Conservation (phyloP, 2,329 filamentous ascomycete genomes). For the Alternaria incomplexa region DNA sequence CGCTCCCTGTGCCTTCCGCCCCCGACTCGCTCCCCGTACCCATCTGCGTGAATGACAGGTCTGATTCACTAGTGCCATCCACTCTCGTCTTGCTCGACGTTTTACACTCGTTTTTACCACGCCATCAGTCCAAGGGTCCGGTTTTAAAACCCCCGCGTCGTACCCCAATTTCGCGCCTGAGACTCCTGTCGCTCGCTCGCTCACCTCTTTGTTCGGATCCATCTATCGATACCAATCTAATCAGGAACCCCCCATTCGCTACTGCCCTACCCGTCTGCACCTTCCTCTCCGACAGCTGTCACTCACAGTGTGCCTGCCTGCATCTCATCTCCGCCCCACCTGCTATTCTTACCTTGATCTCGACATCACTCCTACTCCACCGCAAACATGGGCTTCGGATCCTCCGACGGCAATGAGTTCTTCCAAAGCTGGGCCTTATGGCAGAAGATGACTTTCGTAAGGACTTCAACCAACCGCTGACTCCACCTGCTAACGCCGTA, state of each 20-base stretch:
- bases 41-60: constrained; percentile 6
- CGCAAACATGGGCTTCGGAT: constrained; percentile 28
- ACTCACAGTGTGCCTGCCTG: constrained; percentile 22
- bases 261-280: constrained; percentile 14
- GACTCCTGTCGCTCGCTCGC: constrained; percentile 1
- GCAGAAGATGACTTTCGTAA: constrained; percentile 90
- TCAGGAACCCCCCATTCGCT: neutral
- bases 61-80: constrained; percentile 41
- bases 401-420: constrained; percentile 46
- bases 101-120: constrained; percentile 43
- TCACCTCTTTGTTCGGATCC: constrained; percentile 1
- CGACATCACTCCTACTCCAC: constrained; percentile 15
- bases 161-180: constrained; percentile 23
- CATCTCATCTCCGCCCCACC: constrained; percentile 13
- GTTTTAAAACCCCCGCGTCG: constrained; percentile 26
- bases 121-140: constrained; percentile 19
- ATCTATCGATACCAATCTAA: neutral
- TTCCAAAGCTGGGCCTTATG: constrained; percentile 73
- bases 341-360: constrained; percentile 28
- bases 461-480: constrained; percentile 42
- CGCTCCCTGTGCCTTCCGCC: constrained; percentile 27
- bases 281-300: constrained; percentile 18
- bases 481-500: constrained; percentile 31
- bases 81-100: constrained; percentile 34
- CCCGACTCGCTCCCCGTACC: constrained; percentile 17